Evolutionary conservation across 495 filamentous ascomycete genomes (phyloP).

Genomic region (Aspergillus ostianus): DNA sequence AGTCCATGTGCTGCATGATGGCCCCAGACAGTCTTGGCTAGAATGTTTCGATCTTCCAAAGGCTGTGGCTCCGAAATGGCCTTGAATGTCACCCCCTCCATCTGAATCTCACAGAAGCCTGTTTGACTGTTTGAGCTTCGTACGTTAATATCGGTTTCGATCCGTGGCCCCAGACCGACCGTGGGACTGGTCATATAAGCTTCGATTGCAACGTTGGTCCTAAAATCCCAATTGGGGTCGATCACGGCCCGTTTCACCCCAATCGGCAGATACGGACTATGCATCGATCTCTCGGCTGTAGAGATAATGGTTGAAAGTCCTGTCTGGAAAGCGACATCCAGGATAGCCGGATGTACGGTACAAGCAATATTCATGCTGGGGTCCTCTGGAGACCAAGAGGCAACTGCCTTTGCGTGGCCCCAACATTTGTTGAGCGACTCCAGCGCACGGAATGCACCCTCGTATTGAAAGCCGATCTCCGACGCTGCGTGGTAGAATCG

Average conservation of each 20-base stretch:
- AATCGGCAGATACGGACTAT: background rate
- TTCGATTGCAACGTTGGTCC: background rate
- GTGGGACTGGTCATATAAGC: background rate
- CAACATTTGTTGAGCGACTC: constrained; percentile 3
- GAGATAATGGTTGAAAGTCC: background rate
- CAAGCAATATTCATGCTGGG: background rate
- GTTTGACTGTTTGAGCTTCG: background rate
- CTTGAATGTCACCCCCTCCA: background rate
- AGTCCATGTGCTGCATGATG: background rate
- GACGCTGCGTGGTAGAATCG: background rate
- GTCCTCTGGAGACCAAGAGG: background rate
- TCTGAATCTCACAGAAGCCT: background rate
- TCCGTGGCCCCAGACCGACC: background rate
- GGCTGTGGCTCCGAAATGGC: background rate
- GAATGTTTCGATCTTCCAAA: background rate
- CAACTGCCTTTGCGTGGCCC: constrained; percentile 2
- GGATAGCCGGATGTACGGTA: background rate
- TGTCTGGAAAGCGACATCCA: background rate
- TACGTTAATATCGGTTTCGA: background rate
- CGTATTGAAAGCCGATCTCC: background rate
- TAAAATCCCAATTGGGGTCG: background rate
- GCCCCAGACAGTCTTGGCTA: background rate
- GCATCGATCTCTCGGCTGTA: background rate
- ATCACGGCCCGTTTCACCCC: background rate
- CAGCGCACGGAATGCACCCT: background rate